Base-by-base conservation (phyloP, 805 yeast genomes). In the Wickerhamia fluorescens region DNA sequence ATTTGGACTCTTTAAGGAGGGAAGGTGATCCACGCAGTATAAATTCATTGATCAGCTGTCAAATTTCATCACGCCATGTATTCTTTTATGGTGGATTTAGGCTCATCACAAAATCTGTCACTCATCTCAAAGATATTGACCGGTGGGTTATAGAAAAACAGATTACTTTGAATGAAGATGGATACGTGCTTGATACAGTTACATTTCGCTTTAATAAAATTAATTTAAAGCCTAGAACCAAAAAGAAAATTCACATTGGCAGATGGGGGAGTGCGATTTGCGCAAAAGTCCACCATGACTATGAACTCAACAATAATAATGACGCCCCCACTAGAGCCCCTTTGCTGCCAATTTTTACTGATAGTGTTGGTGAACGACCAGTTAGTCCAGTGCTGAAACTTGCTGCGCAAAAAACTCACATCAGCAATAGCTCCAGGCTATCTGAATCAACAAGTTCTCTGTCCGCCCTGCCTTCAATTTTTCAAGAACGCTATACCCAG, bases 51-150 rank as follows among this genome's bases (percentile, higher is more conserved):
- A 43, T 63, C 5, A 63, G 71, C 11, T 59, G 73, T 6, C 61
- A 54, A 31, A 54, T 81, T 4, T 70, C 82, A 4, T 58, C 65
- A n/a, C 53, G 73, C 20, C 77, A 77, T 41, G 61, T 75, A 10
- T 65, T 79, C 38, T 66, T 69, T 34, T 78, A 72, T 45, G 94
- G 89, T n/a, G 94, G 92, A 0, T 71, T 78, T 46, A 71, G 69
- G 30, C 32, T 62, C 13, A 35, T 38, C 14, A 42, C 43, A 11
- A 49, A 43, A 8, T 40, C 51, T 1, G 53, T 49, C 6, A 31
- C 32, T 2, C 49, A 55, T 32, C 32, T 41, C 5, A 42, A 44
- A 4, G 40, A 44, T 3, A 30, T 41, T 12, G 56, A 48, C 34
- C 36, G 54, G 34, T 54, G 72, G 70, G 26, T 59, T 36, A 38